phyloP scores from a whole-genome alignment of 2,329 filamentous ascomycete species.

The Xylaria sp. region DNA sequence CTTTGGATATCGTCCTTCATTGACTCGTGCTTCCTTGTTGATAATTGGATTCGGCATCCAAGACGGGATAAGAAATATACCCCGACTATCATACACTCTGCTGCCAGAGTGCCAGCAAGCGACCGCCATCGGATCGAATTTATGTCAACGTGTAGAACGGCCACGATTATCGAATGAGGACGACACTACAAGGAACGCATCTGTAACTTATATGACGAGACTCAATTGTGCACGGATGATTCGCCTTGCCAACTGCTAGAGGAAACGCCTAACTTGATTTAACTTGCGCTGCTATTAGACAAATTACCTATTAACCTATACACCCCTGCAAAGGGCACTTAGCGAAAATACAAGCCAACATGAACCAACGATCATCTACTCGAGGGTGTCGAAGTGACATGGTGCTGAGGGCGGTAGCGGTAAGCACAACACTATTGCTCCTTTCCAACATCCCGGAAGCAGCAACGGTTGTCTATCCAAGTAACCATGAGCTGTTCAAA shows the following conservation, averaged over 20 bases:
- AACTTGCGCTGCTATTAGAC: background rate
- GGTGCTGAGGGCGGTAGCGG: constrained; percentile 2
- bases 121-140: background rate
- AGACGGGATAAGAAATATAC: background rate
- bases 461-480: constrained; percentile 39
- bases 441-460: constrained; percentile 24
- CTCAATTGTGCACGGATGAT: constrained; percentile 24
- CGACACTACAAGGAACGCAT: background rate
- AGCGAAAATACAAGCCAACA: constrained; percentile 21
- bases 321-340: background rate
- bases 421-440: constrained; percentile 28
- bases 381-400: background rate
- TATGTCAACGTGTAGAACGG: background rate
- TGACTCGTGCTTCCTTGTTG: background rate
- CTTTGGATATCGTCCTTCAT: background rate
- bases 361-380: constrained; percentile 16
- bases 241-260: background rate
- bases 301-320: background rate
- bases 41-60: background rate
- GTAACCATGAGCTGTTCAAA: constrained; percentile 38
- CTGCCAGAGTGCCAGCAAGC: background rate
- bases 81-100: background rate
- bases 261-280: constrained; percentile 2
- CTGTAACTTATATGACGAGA: background rate
- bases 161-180: background rate